Evolutionary conservation across 2,329 filamentous ascomycete genomes (phyloP).

Genomic region (Hypocreales sp.): DNA sequence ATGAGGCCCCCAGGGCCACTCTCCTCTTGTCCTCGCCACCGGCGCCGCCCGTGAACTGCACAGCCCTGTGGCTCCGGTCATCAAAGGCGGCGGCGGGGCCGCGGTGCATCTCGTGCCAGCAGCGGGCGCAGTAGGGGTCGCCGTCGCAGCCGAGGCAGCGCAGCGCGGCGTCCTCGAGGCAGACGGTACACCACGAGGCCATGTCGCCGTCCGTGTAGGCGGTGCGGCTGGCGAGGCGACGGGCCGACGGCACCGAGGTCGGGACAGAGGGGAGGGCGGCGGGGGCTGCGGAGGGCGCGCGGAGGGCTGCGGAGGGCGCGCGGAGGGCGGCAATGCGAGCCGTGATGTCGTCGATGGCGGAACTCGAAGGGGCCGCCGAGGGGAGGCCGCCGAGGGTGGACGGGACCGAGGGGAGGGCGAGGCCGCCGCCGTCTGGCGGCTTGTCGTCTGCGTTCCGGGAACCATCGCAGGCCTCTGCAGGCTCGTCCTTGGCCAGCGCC

Average conservation of each 20-base stretch:
- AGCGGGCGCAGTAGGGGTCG: slow-evolving; percentile 60
- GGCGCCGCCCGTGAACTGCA: slow-evolving; percentile 33
- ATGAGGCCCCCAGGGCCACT: slow-evolving; percentile 19
- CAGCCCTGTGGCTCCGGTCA: slow-evolving; percentile 52
- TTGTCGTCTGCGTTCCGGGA: slow-evolving; percentile 4
- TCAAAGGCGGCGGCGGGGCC: slow-evolving; percentile 55
- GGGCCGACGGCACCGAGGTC: slow-evolving; percentile 29
- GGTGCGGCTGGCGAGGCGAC: slow-evolving; percentile 19
- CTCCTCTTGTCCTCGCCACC: slow-evolving; percentile 17
- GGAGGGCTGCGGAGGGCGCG: slow-evolving; percentile 14
- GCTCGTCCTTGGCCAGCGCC: neutral
- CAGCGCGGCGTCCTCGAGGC: slow-evolving; percentile 61
- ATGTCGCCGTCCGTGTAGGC: slow-evolving; percentile 54
- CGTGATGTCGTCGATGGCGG: slow-evolving; percentile 27
- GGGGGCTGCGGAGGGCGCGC: slow-evolving; percentile 31
- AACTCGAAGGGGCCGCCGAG: slow-evolving; percentile 7
- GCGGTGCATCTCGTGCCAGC: slow-evolving; percentile 70
- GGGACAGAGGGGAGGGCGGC: slow-evolving; percentile 14
- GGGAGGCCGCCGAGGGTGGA: slow-evolving; percentile 23
- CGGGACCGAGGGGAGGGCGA: slow-evolving; percentile 29
- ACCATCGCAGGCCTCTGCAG: too few relatives aligned
- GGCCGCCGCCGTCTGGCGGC: slow-evolving; percentile 2
- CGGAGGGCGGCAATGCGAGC: slow-evolving; percentile 36
- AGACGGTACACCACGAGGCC: slow-evolving; percentile 69
- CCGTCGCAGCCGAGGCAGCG: slow-evolving; percentile 56